A percentile compares a stretch with the other conserved stretches of the same genome.
These are phyloP conservation scores for Suillus fuscotomentosus DNA, from an alignment of 768 basidiomycete species.

Conservation along the genomic window DNA sequence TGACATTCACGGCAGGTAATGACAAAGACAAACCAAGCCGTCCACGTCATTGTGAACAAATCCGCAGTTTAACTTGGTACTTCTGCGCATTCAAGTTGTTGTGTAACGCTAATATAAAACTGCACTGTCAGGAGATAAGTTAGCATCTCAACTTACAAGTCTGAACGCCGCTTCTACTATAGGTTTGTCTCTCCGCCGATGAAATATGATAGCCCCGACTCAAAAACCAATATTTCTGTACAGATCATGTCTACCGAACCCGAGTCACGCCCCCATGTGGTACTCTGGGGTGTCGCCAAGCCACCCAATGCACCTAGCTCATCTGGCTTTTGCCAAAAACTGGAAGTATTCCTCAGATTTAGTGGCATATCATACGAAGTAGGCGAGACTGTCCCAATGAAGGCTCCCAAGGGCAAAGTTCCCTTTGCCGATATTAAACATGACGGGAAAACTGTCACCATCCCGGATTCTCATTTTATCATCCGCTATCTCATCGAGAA, in stretches of 20 bases:
- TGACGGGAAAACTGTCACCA: constrained; percentile 15
- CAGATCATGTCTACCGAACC: background rate
- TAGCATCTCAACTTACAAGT: background rate
- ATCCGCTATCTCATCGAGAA: constrained; percentile 28
- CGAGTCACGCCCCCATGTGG: constrained; percentile 14
- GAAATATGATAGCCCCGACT: background rate
- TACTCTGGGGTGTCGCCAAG: constrained; percentile 27
- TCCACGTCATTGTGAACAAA: background rate
- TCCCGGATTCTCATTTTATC: constrained; percentile 35
- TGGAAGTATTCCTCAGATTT: constrained; percentile 30
- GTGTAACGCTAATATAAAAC: background rate
- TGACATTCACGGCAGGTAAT: too few species aligned
- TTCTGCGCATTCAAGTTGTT: background rate
- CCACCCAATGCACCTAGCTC: constrained; percentile 17
- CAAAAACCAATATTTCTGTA: background rate
- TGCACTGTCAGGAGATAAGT: background rate
- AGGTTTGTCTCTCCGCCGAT: background rate
- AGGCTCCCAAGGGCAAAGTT: constrained; percentile 32
- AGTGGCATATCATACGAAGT: constrained; percentile 27
- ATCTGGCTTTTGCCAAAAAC: constrained; percentile 34
- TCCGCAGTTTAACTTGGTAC: background rate
- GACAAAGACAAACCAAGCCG: too few species aligned
- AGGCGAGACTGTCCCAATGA: constrained; percentile 21
- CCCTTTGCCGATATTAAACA: constrained; percentile 31
- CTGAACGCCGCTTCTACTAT: too few species aligned